Conservation (phyloP, 2,329 filamentous ascomycete genomes). For the Colletotrichum sp. region DNA sequence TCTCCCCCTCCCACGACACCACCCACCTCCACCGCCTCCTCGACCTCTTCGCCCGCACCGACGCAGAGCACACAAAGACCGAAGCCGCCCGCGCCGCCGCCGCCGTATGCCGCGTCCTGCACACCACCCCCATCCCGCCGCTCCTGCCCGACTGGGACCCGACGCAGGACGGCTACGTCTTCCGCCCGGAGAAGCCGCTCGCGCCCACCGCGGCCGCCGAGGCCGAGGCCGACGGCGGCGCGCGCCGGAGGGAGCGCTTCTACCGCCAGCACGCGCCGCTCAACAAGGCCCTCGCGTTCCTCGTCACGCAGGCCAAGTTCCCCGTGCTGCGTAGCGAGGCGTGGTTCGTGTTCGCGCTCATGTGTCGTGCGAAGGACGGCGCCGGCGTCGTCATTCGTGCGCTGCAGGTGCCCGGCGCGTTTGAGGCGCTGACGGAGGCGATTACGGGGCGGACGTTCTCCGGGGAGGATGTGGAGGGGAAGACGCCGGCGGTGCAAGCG, state of each 20-base stretch:
- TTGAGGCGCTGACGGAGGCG: constrained; percentile 48
- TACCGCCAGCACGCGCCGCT: constrained; percentile 50
- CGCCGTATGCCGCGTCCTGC: constrained; percentile 59
- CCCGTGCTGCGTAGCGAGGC: constrained; percentile 64
- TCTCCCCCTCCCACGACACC: constrained; percentile 25
- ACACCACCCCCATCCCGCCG: constrained; percentile 41
- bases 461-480: background rate
- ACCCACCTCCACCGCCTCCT: constrained; percentile 42
- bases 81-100: constrained; percentile 62
- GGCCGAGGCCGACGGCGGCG: constrained; percentile 21
- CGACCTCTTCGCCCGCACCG: constrained; percentile 40
- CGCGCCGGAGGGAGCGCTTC: constrained; percentile 38
- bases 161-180: constrained; percentile 30
- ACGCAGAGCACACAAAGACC: constrained; percentile 59
- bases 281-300: constrained; percentile 49
- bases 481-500: background rate
- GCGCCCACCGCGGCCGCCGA: constrained; percentile 3
- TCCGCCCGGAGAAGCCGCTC: constrained; percentile 14
- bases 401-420: constrained; percentile 45
- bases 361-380: constrained; percentile 58
- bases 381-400: constrained; percentile 48
- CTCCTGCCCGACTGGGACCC: constrained; percentile 39
- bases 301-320: constrained; percentile 64
- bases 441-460: constrained; percentile 50
- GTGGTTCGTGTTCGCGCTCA: constrained; percentile 67